A percentile compares a stretch with the other conserved stretches of the same genome.
These are phyloP conservation scores for Emmonsiellopsis sp. DNA, from an alignment of 2,329 filamentous ascomycete species.

Conservation along the genomic window DNA sequence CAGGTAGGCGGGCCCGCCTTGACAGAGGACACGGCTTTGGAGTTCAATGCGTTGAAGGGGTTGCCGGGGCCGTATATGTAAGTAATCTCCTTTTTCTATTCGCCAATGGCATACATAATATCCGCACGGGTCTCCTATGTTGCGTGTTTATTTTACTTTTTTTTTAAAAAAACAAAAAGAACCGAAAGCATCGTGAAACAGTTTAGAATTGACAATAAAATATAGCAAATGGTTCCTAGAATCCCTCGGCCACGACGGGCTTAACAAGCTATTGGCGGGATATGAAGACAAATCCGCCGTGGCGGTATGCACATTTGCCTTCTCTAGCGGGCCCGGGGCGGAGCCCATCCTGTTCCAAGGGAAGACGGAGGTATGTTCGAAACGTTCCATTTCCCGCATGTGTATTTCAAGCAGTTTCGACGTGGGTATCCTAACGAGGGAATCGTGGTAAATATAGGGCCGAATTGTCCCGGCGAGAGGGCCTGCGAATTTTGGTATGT, in stretches of 20 bases:
- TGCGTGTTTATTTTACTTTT: not conserved
- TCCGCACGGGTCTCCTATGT: not conserved
- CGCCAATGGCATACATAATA: not conserved
- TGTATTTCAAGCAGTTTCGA: not conserved
- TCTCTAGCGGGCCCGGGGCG: slow-evolving; percentile 73
- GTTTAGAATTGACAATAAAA: not conserved
- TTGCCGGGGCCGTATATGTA: slow-evolving; percentile 95
- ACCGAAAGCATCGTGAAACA: not conserved
- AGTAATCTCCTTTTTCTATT: slow-evolving; percentile 19
- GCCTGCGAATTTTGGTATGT: slow-evolving; percentile 69
- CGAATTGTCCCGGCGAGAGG: slow-evolving; percentile 80
- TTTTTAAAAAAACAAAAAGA: slow-evolving; percentile 3
- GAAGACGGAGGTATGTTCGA: slow-evolving; percentile 57
- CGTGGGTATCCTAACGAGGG: not conserved
- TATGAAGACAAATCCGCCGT: slow-evolving; percentile 87
- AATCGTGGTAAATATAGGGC: slow-evolving; percentile 37
- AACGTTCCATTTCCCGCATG: not conserved
- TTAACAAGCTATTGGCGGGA: slow-evolving; percentile 82
- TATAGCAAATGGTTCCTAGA: slow-evolving; percentile 87
- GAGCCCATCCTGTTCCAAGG: slow-evolving; percentile 88
- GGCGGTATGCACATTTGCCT: slow-evolving; percentile 93
- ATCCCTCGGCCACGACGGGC: slow-evolving; percentile 67
- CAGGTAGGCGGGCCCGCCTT: slow-evolving; percentile 79
- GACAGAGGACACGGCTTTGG: slow-evolving; percentile 91
- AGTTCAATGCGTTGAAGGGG: slow-evolving; percentile 83